Conservation (phyloP, 164 flowering plant genomes). For the Sedum album region DNA sequence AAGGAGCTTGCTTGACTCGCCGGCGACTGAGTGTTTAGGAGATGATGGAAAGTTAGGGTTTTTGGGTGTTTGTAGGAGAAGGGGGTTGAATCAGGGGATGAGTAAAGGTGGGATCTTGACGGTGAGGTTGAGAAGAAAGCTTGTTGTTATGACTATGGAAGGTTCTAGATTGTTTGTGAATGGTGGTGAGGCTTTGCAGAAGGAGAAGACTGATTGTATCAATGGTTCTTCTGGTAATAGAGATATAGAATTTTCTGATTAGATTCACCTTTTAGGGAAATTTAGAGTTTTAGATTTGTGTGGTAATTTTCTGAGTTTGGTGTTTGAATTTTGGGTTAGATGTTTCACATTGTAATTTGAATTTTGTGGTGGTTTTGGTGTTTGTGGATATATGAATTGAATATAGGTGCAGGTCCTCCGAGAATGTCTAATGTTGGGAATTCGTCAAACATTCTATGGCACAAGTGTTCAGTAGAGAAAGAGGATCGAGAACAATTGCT, state of each 20-base stretch:
- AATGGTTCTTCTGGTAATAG: conserved; percentile 1
- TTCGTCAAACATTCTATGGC: conserved; percentile 75
- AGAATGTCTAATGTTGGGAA: conserved; percentile 24
- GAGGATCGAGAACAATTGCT: conserved; percentile 58
- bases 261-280: background rate
- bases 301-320: background rate
- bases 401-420: conserved; percentile 17
- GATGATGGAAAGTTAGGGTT: background rate
- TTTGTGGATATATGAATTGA: background rate
- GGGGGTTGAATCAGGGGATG: background rate
- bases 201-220: background rate
- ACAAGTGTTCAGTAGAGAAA: conserved; percentile 64
- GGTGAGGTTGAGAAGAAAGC: background rate
- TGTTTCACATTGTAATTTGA: background rate
- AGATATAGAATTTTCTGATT: background rate
- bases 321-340: background rate
- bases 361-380: background rate
- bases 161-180: background rate
- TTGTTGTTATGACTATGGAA: background rate
- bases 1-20: background rate
- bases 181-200: background rate
- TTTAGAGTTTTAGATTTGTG: background rate
- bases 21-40: background rate
- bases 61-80: background rate
- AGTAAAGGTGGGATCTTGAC: conserved; percentile 1